Conservation (phyloP, 371 early-diverging fungal genomes). For the Mortierella sp. region DNA sequence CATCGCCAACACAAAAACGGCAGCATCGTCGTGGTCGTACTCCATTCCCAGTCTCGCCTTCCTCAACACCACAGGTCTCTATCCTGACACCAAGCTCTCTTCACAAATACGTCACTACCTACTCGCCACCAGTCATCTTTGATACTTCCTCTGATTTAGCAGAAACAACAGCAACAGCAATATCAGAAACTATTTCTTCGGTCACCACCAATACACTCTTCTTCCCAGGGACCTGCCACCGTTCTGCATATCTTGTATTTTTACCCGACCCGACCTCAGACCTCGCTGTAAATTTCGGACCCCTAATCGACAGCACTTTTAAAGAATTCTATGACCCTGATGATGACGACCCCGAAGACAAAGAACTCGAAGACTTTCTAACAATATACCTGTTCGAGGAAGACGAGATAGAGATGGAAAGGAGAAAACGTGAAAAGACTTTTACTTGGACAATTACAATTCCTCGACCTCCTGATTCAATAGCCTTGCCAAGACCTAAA, state of each 20-base stretch:
- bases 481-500: slow-evolving; percentile 11
- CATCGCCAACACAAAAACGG: not conserved
- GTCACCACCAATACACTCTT: not conserved
- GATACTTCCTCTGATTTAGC: not conserved
- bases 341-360: not conserved
- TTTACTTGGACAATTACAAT: slow-evolving; percentile 13
- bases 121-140: not conserved
- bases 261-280: slow-evolving; percentile 10
- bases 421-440: not conserved
- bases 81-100: not conserved
- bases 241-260: slow-evolving; percentile 14
- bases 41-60: not conserved
- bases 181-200: not conserved
- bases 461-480: slow-evolving; percentile 5
- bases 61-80: not conserved
- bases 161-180: not conserved
- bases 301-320: slow-evolving; percentile 4
- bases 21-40: not conserved
- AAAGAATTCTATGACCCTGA: not conserved
- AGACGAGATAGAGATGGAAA: slow-evolving; percentile 11
- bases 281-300: slow-evolving; percentile 11
- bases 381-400: slow-evolving; percentile 18
- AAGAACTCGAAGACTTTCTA: not conserved
- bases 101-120: not conserved
- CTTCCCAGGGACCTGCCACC: slow-evolving; percentile 17